phyloP scores from a whole-genome alignment of 1,284 basidiomycete genomes.

The Puccinia triticina region DNA sequence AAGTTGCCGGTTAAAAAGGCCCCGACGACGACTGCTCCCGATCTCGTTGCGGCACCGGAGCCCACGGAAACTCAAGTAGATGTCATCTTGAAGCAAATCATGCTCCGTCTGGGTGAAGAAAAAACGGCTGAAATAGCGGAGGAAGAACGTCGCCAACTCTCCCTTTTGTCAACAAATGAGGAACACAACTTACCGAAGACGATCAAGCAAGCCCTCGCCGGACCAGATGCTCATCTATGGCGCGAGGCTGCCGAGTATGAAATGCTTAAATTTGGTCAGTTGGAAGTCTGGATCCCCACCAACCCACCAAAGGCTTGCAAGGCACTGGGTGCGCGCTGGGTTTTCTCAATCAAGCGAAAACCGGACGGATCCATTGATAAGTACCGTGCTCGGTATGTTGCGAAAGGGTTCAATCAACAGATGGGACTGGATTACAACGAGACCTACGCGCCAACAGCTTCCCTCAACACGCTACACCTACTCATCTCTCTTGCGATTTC shows the following conservation, averaged over 20 bases:
- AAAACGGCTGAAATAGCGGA: too few species aligned
- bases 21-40: background rate
- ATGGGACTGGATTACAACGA: conserved; percentile 18
- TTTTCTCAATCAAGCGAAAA: too few species aligned
- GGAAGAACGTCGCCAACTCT: background rate
- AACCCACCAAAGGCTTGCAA: background rate
- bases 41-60: background rate
- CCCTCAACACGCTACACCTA: conserved; percentile 11
- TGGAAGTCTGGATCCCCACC: conserved; percentile 1
- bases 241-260: background rate
- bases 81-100: too few species aligned
- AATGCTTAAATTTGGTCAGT: background rate
- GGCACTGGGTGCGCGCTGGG: background rate
- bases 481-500: conserved; percentile 2
- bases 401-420: too few species aligned
- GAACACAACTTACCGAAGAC: background rate
- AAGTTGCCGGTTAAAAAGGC: background rate
- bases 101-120: too few species aligned
- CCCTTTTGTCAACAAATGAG: background rate
- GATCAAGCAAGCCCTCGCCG: too few species aligned
- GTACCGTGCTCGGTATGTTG: too few species aligned
- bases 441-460: conserved; percentile 21
- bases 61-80: too few species aligned
- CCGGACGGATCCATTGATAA: too few species aligned
- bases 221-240: too few species aligned